These are phyloP conservation scores for Xylaria hypoxylon DNA, from an alignment of 2,329 filamentous ascomycete genomes.

Conservation along the genomic window DNA sequence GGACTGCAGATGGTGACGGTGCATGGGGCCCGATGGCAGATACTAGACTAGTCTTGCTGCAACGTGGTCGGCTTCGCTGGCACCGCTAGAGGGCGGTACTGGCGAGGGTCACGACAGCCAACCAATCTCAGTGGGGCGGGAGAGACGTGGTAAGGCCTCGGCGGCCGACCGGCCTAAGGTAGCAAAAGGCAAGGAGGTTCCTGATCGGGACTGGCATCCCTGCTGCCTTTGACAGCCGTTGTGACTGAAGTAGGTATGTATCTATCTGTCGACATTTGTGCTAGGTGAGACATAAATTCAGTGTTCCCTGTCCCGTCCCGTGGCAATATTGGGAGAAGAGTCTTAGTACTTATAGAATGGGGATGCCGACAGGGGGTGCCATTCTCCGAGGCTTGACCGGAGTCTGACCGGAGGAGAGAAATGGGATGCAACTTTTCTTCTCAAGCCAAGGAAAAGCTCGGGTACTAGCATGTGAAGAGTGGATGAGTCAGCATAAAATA, in stretches of 20 bases:
- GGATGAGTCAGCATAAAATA: constrained; percentile 20
- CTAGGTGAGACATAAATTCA: constrained; percentile 22
- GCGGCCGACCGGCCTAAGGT: constrained; percentile 14
- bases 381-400: not conserved
- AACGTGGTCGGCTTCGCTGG: constrained; percentile 55
- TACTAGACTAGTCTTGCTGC: constrained; percentile 44
- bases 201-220: constrained; percentile 15
- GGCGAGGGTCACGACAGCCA: constrained; percentile 41
- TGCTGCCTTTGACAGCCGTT: constrained; percentile 6
- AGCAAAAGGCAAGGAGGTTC: constrained; percentile 14
- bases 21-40: constrained; percentile 44
- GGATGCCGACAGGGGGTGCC: constrained; percentile 2
- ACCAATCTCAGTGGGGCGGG: constrained; percentile 38
- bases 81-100: constrained; percentile 46
- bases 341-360: not conserved
- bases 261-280: constrained; percentile 14
- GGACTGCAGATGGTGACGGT: constrained; percentile 34
- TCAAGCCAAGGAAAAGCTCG: constrained; percentile 2
- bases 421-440: constrained; percentile 7
- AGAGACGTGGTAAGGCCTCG: constrained; percentile 33
- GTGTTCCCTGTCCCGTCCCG: constrained; percentile 13
- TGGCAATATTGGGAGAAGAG: not conserved
- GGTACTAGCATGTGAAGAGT: constrained; percentile 21
- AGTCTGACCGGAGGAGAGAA: not conserved
- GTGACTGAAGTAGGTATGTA: not conserved